Conservation (phyloP, 768 basidiomycete species). For the Dacryopinax primogenitus region DNA sequence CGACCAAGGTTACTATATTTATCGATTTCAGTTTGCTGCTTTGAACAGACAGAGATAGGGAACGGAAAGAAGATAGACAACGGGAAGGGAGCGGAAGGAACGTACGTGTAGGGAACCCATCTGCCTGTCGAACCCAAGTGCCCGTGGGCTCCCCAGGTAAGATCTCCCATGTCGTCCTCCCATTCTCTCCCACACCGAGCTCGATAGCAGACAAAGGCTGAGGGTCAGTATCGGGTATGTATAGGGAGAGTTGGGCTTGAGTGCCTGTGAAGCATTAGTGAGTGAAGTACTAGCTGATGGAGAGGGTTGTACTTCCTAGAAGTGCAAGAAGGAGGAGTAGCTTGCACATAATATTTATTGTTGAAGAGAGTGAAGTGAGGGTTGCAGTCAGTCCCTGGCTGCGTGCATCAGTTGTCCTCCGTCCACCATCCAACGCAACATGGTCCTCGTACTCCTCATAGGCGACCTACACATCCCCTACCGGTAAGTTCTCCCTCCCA, state of each 20-base stretch:
- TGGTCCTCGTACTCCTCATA: slow-evolving; percentile 92
- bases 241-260: slow-evolving; percentile 26
- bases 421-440: too few relatives aligned
- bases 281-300: not conserved
- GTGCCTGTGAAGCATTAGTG: not conserved
- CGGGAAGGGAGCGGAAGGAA: not conserved
- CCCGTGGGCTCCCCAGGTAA: slow-evolving; percentile 29
- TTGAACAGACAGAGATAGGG: not conserved
- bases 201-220: slow-evolving; percentile 34
- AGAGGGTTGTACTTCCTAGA: not conserved
- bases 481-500: slow-evolving; percentile 21
- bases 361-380: not conserved
- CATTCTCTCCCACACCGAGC: slow-evolving; percentile 33
- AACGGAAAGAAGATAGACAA: not conserved
- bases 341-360: not conserved
- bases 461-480: slow-evolving; percentile 97
- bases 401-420: too few relatives aligned
- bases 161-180: slow-evolving; percentile 34
- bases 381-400: too few relatives aligned
- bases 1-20: slow-evolving; percentile 34
- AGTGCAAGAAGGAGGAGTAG: not conserved
- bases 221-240: slow-evolving; percentile 36
- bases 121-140: slow-evolving; percentile 25
- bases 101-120: slow-evolving; percentile 26
- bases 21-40: not conserved